Evolutionary conservation across 805 yeast species (phyloP), one percentile per base, ranked within the genome.

Genomic region (Candida boleticola): DNA sequence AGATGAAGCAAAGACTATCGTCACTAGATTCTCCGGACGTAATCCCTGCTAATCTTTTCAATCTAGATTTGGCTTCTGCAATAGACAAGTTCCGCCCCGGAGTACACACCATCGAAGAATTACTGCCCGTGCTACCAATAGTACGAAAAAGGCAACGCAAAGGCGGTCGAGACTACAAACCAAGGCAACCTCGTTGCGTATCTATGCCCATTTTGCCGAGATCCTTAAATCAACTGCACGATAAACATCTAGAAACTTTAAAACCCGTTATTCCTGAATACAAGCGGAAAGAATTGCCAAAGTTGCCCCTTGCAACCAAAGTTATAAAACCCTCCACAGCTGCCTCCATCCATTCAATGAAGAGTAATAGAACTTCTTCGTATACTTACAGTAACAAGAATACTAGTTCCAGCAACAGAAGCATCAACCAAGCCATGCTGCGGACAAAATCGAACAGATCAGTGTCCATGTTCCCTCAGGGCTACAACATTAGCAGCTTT

Each of bases 11-110:
- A 40, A 39, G 47, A 39, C 49, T 61, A 13, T 42, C 58, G 13
- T 45, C 55, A 10, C 37, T 48, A 31, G 68, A 63, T 38, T 43
- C 37, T 21, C 68, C 70, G 10, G 39, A 42, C 34, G 42, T 55
- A 21, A 41, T 54, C 11, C 62, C 68, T 1, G 62, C 62, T 5
- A 43, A 42, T 13, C 29, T 52, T 25, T 41, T 37, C 17, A 51
- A 46, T 30, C 37, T 55, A 16, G 71, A 66, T 45, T 41, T 64
- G 17, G 41, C 55, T 9, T 50, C 52, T 29, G 71, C 66, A 9
- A 54, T 62, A 6, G 48, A 46, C 17, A 44, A 63, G 1, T 64
- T 53, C 46, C 45, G 51, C 37, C 69, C 70, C 2, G 60, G 60
- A 10, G 47, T 46, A 9, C 50, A 47, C 39, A 44, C 53, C 2